These are phyloP conservation scores for Colletotrichum plurivorum DNA, from an alignment of 2,329 filamentous ascomycete species.

Conservation along the genomic window DNA sequence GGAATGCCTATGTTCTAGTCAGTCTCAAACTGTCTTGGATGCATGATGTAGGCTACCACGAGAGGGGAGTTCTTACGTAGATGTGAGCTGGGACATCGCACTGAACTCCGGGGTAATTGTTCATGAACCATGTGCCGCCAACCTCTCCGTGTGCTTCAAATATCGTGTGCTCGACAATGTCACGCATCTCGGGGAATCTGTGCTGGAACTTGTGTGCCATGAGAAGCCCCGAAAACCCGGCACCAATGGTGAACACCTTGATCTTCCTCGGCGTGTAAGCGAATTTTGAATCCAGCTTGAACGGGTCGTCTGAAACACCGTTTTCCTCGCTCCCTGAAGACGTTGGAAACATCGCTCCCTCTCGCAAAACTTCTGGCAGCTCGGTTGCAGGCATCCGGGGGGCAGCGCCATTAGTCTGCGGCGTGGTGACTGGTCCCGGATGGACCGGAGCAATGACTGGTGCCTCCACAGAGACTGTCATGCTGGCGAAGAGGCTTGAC, in stretches of 20 bases:
- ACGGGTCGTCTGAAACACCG: conserved; percentile 44
- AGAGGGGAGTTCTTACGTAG: conserved; percentile 37
- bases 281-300: conserved; percentile 44
- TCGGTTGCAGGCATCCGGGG: conserved; percentile 21
- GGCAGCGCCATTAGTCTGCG: conserved; percentile 1
- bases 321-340: conserved; percentile 13
- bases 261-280: conserved; percentile 49
- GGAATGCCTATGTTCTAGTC: conserved; percentile 55
- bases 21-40: not conserved
- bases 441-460: conserved; percentile 7
- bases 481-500: conserved; percentile 5
- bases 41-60: too few relatives aligned
- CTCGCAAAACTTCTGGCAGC: conserved; percentile 21
- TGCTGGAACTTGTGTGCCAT: conserved; percentile 54
- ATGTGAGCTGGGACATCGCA: conserved; percentile 46
- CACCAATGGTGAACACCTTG: conserved; percentile 52
- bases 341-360: not conserved
- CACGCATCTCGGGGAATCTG: conserved; percentile 49
- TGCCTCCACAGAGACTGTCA: conserved; percentile 32
- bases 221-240: conserved; percentile 51
- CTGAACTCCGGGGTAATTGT: conserved; percentile 48
- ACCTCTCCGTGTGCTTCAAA: conserved; percentile 50
- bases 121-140: conserved; percentile 53
- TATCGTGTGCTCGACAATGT: conserved; percentile 43
- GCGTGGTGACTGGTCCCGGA: not conserved